phyloP scores from a whole-genome alignment of 495 filamentous ascomycete genomes.

The Penicillium lividum region DNA sequence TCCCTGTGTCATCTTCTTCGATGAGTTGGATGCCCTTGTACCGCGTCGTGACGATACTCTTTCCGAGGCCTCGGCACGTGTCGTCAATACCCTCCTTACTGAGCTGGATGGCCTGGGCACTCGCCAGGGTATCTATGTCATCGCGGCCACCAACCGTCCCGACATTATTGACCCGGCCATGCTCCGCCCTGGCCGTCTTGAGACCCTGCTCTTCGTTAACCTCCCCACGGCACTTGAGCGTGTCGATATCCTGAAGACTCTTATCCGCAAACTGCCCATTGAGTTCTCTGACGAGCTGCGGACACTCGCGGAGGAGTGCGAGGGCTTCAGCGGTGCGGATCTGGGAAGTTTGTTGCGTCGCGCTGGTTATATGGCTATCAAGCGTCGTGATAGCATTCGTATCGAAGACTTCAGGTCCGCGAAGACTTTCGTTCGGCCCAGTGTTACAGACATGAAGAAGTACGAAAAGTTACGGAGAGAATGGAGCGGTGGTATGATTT shows the following conservation, averaged over 20 bases:
- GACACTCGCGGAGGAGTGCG: constrained; percentile 69
- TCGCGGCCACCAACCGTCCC: constrained; percentile 91
- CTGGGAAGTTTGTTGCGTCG: constrained; percentile 73
- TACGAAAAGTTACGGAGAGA: constrained; percentile 62
- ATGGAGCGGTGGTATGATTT: constrained; percentile 45
- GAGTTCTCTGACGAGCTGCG: constrained; percentile 46
- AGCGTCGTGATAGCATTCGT: constrained; percentile 60
- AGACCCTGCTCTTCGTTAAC: constrained; percentile 87
- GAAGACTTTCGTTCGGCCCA: constrained; percentile 68
- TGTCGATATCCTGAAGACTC: constrained; percentile 79
- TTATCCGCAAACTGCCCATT: constrained; percentile 66
- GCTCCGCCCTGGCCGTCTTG: constrained; percentile 86
- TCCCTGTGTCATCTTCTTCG: constrained; percentile 96
- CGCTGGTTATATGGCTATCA: constrained; percentile 75
- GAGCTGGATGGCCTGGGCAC: constrained; percentile 85
- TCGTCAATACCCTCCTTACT: constrained; percentile 96
- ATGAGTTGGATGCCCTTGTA: constrained; percentile 91
- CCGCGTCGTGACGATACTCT: constrained; percentile 79
- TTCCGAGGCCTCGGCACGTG: constrained; percentile 79
- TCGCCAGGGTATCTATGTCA: constrained; percentile 86
- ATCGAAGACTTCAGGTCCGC: constrained; percentile 77
- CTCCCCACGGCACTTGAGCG: constrained; percentile 77
- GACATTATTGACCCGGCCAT: constrained; percentile 97
- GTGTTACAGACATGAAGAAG: constrained; percentile 73
- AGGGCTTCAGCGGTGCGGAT: constrained; percentile 91